Base-by-base conservation (phyloP, 306 rosid species). In the Rosa rugosa region DNA sequence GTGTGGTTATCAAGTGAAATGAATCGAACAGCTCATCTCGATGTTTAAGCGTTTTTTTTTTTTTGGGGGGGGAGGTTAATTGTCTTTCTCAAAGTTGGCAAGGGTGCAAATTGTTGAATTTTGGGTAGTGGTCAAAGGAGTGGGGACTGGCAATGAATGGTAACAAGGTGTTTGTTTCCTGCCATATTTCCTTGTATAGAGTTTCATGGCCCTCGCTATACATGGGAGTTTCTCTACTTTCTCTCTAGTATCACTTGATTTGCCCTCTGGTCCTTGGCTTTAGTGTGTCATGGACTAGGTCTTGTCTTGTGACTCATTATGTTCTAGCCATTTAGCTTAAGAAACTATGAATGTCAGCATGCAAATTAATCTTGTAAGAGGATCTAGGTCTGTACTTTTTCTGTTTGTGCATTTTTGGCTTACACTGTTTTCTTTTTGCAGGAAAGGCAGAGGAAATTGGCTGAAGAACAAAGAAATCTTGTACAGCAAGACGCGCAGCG, bases 401-500 rank as follows among this genome's bases (percentile, higher is more conserved):
- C 7, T 78, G 44, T 44, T 31, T 38, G 41, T 85, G 65, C n/a
- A 27, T 75, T 41, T 82, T 71, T 65, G 7, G 34, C 46, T 23
- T 72, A 59, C 64, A 47, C 46, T 44, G 31, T 46, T 57, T 53
- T 80, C 78, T 56, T 20, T 54, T 41, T 74, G 64, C 90, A 93
- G 99, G 99, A 93, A 66, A 91, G 88, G 80, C 93, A 91, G 81
- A 84, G 84, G 71, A 88, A 91, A 83, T 9, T 96, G 89, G 91
- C 88, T 53, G 99, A 96, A 87, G 97, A 93, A 42, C 98, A 93
- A 80, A 88, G 89, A 31, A 90, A 93, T 84, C 78, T 91, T 74
- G 79, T 89, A 69, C 98, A 96, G 78, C 94, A 93, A 75, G 96
- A 93, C 79, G 97, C 91, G 63, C 96, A 96, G 77, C 82, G 84